Evolutionary conservation across 2,329 filamentous ascomycete species (phyloP), one percentile per base, ranked within the genome.

Genomic region (Colletotrichum echinochloae): DNA sequence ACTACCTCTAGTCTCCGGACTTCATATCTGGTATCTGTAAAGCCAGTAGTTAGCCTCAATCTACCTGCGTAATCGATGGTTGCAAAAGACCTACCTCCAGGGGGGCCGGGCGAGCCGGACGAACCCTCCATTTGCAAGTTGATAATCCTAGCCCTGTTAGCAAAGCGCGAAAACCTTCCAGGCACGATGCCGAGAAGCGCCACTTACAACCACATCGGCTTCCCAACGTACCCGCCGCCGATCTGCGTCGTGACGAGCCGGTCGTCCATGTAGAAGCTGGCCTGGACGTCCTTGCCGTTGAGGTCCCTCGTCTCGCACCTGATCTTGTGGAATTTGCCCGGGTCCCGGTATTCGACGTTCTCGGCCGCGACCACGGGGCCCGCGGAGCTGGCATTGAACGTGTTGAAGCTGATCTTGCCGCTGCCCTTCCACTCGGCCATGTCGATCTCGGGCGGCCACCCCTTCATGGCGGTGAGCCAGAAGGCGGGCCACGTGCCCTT

Each of bases 401-500:
- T 88, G 73, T 88, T 88, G 79, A 88, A 88, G 39, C 81, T 84
- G 70, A 88, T 85, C 74, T 86, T 84, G 20, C 86, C 86, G 41
- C 77, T 81, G n/a, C 87, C 87, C 75, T 89, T 89, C 87, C 87
- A 89, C 77, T 89, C 87, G 1, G 87, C 87, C 78, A 89, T 82
- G 75, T 89, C 87, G 65, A 89, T 84, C 81, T 89, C 88, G 0
- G 87, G 88, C 20, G 87, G 87, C 87, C 88, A 89, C 0, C 82
- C 81, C 54, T 86, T 75, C 0, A 86, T 86, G 0, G 81, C 86
- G 1, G 86, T 88, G 18, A 89, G 77, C 87, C 87, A 89, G 74
- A 89, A 89, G 0, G 87, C 87, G 0, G 87, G 87, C 88, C 87
- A 89, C 0, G 86, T 88, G 8, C 85, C 83, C 69, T 79, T 77